Evolutionary conservation across 2,329 filamentous ascomycete species (phyloP).

Genomic region (Hortaea werneckii): DNA sequence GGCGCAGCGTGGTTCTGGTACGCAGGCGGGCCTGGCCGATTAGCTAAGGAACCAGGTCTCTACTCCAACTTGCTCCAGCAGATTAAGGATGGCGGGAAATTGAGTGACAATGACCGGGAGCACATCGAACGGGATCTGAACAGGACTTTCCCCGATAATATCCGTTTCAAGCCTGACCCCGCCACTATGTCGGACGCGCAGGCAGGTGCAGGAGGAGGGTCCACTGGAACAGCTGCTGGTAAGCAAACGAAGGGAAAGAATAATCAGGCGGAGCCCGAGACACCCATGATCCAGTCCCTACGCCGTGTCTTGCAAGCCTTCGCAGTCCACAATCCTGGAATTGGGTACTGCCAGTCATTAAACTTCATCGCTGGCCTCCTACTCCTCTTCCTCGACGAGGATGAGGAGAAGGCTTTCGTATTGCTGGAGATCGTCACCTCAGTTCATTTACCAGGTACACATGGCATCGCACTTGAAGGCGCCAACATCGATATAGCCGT

Average conservation of each 20-base stretch:
- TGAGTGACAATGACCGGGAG: slow-evolving; percentile 67
- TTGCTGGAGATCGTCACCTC: slow-evolving; percentile 86
- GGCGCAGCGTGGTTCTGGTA: slow-evolving; percentile 98
- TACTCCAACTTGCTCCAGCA: slow-evolving; percentile 62
- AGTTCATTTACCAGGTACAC: slow-evolving; percentile 79
- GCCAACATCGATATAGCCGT: slow-evolving; percentile 92
- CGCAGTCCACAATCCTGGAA: slow-evolving; percentile 77
- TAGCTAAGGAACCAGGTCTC: slow-evolving; percentile 64
- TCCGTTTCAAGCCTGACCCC: slow-evolving; percentile 67
- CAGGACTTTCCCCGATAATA: slow-evolving; percentile 88
- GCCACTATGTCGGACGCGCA: slow-evolving; percentile 22
- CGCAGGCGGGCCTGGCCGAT: slow-evolving; percentile 70
- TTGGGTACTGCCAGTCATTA: slow-evolving; percentile 91
- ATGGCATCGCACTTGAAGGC: slow-evolving; percentile 80
- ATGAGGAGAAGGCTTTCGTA: slow-evolving; percentile 87
- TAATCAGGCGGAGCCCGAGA: slow-evolving; percentile 42
- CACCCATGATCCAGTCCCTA: slow-evolving; percentile 67
- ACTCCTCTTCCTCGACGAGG: slow-evolving; percentile 68
- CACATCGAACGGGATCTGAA: slow-evolving; percentile 90
- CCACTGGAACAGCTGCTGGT: not conserved
- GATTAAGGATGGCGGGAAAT: slow-evolving; percentile 46
- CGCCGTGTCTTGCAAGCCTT: slow-evolving; percentile 83
- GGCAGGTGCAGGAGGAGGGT: slow-evolving; percentile 17
- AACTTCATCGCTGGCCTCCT: slow-evolving; percentile 90
- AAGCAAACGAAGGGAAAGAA: slow-evolving; percentile 23